Conservation (phyloP, 257 asterid genomes). For the Scutellaria barbata region DNA sequence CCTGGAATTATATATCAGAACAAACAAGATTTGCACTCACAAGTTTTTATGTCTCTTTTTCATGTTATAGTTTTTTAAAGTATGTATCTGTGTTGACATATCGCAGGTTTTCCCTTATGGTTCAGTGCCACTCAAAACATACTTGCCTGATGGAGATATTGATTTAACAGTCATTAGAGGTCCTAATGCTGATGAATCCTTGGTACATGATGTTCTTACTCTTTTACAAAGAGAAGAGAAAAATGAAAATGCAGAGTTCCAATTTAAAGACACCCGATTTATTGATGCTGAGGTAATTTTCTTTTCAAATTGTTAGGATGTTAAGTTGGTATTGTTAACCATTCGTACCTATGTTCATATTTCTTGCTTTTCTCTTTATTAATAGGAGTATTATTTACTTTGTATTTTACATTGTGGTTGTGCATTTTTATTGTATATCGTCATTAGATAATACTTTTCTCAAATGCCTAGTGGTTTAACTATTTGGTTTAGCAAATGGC, state of each 20-base stretch:
- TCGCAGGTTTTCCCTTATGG: slow-evolving; percentile 78
- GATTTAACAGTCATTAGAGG: slow-evolving; percentile 65
- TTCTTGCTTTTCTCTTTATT: neutral
- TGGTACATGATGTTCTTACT: slow-evolving; percentile 61
- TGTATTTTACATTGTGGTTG: neutral
- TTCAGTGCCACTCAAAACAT: slow-evolving; percentile 92
- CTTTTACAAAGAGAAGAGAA: slow-evolving; percentile 65
- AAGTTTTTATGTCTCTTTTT: neutral
- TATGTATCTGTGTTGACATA: slow-evolving; percentile 16
- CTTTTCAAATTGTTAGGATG: neutral
- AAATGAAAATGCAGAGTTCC: slow-evolving; percentile 57
- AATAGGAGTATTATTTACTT: slow-evolving; percentile 9
- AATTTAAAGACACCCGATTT: slow-evolving; percentile 64
- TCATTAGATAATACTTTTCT: neutral
- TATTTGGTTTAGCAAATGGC: neutral
- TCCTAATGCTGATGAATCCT: slow-evolving; percentile 49
- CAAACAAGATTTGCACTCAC: neutral
- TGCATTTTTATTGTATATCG: neutral
- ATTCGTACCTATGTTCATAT: neutral
- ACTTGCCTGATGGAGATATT: slow-evolving; percentile 93
- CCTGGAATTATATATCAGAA: neutral
- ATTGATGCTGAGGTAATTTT: slow-evolving; percentile 73
- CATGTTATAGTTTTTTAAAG: neutral
- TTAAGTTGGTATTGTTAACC: neutral
- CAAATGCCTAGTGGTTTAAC: neutral